Conservation (phyloP, 176 grass and related monocot species). For the Bromus sterilis region DNA sequence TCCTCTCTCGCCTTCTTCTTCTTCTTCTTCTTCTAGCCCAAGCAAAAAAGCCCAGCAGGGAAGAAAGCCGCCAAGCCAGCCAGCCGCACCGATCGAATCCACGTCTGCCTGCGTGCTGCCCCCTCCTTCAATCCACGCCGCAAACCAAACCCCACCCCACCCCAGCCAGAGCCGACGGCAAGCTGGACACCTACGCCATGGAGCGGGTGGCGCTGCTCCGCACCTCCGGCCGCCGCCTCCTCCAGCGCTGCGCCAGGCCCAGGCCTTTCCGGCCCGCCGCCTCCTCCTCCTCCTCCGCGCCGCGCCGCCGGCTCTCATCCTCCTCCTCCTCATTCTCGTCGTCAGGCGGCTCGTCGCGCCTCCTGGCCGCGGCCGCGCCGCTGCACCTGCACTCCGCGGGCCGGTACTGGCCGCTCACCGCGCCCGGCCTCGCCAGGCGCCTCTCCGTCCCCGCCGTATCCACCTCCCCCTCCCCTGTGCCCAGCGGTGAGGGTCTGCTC, state of each 20-base stretch:
- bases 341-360: slow-evolving; percentile 21
- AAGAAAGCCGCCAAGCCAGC: no score
- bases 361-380: slow-evolving; percentile 31
- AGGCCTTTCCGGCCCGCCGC: slow-evolving; percentile 31
- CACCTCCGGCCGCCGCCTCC: slow-evolving; percentile 55
- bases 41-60: slow-evolving; percentile 26
- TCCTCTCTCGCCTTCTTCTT: slow-evolving; percentile 3
- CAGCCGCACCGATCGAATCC: slow-evolving; percentile 11
- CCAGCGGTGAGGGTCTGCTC: slow-evolving; percentile 40
- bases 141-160: not conserved
- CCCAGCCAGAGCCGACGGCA: slow-evolving; percentile 1
- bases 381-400: slow-evolving; percentile 35
- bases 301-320: not conserved
- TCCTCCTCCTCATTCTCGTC: slow-evolving; percentile 9
- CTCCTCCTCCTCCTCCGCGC: not conserved
- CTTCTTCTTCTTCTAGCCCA: slow-evolving; percentile 32
- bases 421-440: slow-evolving; percentile 16
- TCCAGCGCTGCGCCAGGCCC: slow-evolving; percentile 40
- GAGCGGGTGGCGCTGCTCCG: slow-evolving; percentile 89
- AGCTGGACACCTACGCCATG: slow-evolving; percentile 62
- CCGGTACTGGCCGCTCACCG: slow-evolving; percentile 20
- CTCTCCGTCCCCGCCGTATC: slow-evolving; percentile 61
- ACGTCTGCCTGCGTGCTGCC: not conserved
- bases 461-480: slow-evolving; percentile 58
- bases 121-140: not conserved